Conservation (phyloP, 2,329 filamentous ascomycete species). For the Colletotrichum sp. region DNA sequence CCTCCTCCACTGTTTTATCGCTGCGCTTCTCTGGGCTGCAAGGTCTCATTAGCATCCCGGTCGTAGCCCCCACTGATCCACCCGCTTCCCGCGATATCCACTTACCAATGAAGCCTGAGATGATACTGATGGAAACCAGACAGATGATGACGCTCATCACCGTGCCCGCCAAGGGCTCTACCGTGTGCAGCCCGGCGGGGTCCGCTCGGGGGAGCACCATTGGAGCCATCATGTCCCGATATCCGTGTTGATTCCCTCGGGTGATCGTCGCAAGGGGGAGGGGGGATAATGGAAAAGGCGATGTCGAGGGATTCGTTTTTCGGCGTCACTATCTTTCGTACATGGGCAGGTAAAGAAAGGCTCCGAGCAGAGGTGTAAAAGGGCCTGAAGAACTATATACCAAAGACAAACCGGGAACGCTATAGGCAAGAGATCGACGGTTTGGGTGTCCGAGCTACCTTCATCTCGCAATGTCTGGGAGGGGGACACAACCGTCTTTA, state of each 20-base stretch:
- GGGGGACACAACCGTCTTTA: conserved; percentile 10
- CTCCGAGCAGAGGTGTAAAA: neutral
- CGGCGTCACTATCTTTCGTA: conserved; percentile 1
- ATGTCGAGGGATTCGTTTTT: neutral
- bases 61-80: neutral
- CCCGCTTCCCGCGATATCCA: neutral
- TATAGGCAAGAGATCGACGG: conserved; percentile 8
- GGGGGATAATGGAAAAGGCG: neutral
- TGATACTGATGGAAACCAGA: conserved; percentile 34
- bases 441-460: conserved; percentile 14
- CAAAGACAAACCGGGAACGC: conserved; percentile 1
- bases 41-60: conserved; percentile 8
- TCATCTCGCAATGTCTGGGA: conserved; percentile 15
- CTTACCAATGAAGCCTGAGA: conserved; percentile 41
- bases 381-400: conserved; percentile 16
- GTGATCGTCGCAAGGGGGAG: neutral
- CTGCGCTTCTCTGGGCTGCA: conserved; percentile 39
- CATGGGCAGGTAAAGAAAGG: neutral
- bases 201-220: neutral
- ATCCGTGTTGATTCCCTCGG: neutral
- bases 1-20: conserved; percentile 41
- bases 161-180: conserved; percentile 36
- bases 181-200: neutral
- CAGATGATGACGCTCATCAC: conserved; percentile 38
- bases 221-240: conserved; percentile 14